Evolutionary conservation across 768 basidiomycete genomes (phyloP).

Genomic region (Auriscalpium microsporum): DNA sequence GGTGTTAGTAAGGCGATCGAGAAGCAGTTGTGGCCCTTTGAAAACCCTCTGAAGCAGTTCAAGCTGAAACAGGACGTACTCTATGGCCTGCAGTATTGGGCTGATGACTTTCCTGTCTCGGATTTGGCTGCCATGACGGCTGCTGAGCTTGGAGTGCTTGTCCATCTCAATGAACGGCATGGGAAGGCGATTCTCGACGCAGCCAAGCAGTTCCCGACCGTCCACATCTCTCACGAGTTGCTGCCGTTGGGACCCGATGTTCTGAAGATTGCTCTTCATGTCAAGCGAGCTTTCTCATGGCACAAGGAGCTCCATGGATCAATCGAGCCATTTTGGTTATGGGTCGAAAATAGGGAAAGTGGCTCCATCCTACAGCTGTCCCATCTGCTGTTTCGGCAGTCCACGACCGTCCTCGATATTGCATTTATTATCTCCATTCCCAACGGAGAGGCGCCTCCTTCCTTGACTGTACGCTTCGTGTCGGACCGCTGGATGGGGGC

Average conservation of each 20-base stretch:
- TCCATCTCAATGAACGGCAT: conserved; percentile 81
- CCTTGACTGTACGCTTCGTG: conserved; percentile 65
- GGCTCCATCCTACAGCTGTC: conserved; percentile 74
- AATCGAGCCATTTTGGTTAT: conserved; percentile 87
- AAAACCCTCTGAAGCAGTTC: conserved; percentile 83
- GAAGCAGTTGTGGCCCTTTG: conserved; percentile 89
- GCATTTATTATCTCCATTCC: conserved; percentile 79
- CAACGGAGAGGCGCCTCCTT: conserved; percentile 46
- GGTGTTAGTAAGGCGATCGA: conserved; percentile 91
- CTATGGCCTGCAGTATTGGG: conserved; percentile 70
- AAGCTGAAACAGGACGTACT: conserved; percentile 69
- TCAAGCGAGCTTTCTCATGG: conserved; percentile 75
- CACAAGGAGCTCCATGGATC: conserved; percentile 62
- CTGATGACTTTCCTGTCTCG: conserved; percentile 67
- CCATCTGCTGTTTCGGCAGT: conserved; percentile 62
- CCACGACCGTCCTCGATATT: conserved; percentile 48
- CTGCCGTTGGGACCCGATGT: conserved; percentile 81
- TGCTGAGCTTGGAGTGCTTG: conserved; percentile 62
- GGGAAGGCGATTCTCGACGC: conserved; percentile 72
- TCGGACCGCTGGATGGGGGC: conserved; percentile 94
- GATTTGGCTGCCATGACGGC: conserved; percentile 66
- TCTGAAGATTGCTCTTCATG: conserved; percentile 60
- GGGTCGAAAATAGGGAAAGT: conserved; percentile 86
- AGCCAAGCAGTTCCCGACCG: conserved; percentile 78
- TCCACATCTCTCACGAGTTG: conserved; percentile 55